These are phyloP conservation scores for Aspergillus chevalieri DNA, from an alignment of 2,329 filamentous ascomycete species.

Conservation along the genomic window DNA sequence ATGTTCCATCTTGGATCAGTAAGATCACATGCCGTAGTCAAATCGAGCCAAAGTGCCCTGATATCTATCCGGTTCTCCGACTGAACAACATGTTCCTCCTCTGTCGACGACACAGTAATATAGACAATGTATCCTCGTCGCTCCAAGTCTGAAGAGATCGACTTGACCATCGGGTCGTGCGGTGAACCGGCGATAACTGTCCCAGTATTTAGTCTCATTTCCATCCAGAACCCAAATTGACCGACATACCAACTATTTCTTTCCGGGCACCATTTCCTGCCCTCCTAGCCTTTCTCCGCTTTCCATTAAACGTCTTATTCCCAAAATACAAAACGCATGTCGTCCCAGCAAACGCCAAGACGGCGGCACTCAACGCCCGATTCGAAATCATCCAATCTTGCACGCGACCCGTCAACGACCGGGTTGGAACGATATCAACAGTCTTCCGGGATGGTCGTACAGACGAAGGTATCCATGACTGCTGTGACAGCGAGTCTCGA, in stretches of 20 bases:
- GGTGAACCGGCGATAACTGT: constrained; percentile 83
- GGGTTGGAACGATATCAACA: constrained; percentile 17
- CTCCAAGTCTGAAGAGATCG: constrained; percentile 79
- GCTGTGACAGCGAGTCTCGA: constrained; percentile 61
- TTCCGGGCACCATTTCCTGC: constrained; percentile 76
- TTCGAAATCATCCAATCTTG: constrained; percentile 68
- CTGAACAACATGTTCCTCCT: constrained; percentile 76
- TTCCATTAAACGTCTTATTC: constrained; percentile 53
- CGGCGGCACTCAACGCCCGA: constrained; percentile 64
- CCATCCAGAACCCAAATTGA: constrained; percentile 7
- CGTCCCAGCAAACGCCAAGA: constrained; percentile 66
- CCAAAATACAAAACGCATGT: constrained; percentile 53
- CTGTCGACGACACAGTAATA: constrained; percentile 74
- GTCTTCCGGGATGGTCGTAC: constrained; percentile 49
- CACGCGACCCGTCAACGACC: constrained; percentile 48
- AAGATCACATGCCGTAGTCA: constrained; percentile 46
- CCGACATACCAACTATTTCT: constrained; percentile 63
- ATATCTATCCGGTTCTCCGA: constrained; percentile 75
- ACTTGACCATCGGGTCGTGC: constrained; percentile 73
- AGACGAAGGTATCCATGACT: constrained; percentile 66
- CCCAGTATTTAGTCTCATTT: constrained; percentile 7
- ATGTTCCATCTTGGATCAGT: constrained; percentile 5
- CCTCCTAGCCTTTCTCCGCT: constrained; percentile 68
- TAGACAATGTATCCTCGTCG: constrained; percentile 89
- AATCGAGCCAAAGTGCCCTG: constrained; percentile 72